phyloP scores from a whole-genome alignment of 192 early-diverging fungal genomes.

The Paraglomus occultum region DNA sequence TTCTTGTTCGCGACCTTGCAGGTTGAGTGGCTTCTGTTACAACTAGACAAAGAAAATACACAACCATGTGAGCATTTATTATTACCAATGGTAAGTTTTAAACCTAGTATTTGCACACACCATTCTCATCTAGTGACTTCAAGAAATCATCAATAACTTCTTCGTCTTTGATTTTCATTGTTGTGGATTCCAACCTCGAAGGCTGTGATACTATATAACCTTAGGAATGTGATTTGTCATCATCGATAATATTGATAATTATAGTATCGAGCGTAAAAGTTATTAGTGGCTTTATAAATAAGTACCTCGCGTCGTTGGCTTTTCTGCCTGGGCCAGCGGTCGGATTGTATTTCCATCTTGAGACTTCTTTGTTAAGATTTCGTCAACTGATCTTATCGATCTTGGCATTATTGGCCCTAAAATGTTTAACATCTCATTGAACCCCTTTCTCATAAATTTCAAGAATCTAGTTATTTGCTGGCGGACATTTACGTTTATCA shows the following conservation, averaged over 20 bases:
- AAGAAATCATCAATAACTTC: slow-evolving; percentile 15
- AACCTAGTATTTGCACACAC: not conserved
- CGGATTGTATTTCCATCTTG: too few species aligned
- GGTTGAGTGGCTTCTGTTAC: not conserved
- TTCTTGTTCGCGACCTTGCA: not conserved
- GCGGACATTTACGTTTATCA: too few species aligned
- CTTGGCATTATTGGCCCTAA: slow-evolving; percentile 3
- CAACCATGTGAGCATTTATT: too few species aligned
- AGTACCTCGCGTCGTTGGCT: too few species aligned
- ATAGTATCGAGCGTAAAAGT: too few species aligned
- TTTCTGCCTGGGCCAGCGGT: too few species aligned
- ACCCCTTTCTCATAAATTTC: not conserved
- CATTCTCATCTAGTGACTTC: slow-evolving; percentile 8
- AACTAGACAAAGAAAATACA: not conserved
- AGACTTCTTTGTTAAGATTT: not conserved
- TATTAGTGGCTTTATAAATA: too few species aligned
- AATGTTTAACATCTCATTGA: not conserved
- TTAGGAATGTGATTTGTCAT: too few species aligned
- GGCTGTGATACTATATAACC: too few species aligned
- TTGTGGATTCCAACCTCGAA: not conserved
- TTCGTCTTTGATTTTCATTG: slow-evolving; percentile 1
- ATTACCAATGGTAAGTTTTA: too few species aligned
- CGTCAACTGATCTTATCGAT: not conserved
- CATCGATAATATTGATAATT: too few species aligned
- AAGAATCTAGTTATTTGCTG: not conserved